phyloP scores from a whole-genome alignment of 495 filamentous ascomycete species.

The Aspergillus mulundensis region DNA sequence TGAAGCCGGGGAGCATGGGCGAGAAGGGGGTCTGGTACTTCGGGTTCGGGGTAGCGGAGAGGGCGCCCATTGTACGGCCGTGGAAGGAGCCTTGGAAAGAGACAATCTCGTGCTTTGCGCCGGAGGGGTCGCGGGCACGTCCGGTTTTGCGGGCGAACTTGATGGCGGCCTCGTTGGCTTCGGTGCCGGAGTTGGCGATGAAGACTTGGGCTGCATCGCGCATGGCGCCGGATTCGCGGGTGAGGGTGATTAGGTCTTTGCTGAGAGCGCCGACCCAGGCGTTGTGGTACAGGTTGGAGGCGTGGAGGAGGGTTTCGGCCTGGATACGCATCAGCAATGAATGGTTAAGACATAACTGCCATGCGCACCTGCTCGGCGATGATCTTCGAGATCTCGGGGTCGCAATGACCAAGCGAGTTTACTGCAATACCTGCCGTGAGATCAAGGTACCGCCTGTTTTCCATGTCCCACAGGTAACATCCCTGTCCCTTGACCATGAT shows the following conservation, averaged over 20 bases:
- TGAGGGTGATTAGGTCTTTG: slow-evolving; percentile 76
- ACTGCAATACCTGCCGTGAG: slow-evolving; percentile 96
- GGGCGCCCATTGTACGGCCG: slow-evolving; percentile 87
- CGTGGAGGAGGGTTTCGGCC: slow-evolving; percentile 77
- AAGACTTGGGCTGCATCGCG: slow-evolving; percentile 77
- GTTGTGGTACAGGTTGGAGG: slow-evolving; percentile 95
- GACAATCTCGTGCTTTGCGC: slow-evolving; percentile 76
- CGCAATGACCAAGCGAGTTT: slow-evolving; percentile 84
- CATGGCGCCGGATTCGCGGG: slow-evolving; percentile 71
- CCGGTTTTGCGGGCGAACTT: slow-evolving; percentile 94
- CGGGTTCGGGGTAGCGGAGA: slow-evolving; percentile 94
- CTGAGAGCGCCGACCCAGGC: slow-evolving; percentile 86
- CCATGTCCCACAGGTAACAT: slow-evolving; percentile 83
- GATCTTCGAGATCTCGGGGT: slow-evolving; percentile 65
- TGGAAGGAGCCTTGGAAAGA: slow-evolving; percentile 92
- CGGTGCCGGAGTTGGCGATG: slow-evolving; percentile 89
- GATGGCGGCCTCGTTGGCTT: slow-evolving; percentile 96
- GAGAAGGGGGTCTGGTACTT: slow-evolving; percentile 95
- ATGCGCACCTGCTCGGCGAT: slow-evolving; percentile 64
- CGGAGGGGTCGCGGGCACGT: slow-evolving; percentile 63
- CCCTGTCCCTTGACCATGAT: slow-evolving; percentile 86
- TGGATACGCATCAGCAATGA: slow-evolving; percentile 19
- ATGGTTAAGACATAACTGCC: not conserved
- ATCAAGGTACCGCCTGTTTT: slow-evolving; percentile 85
- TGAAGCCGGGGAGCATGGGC: slow-evolving; percentile 93